These are phyloP conservation scores for Elaphomyces granulatus DNA, from an alignment of 495 filamentous ascomycete species.

Conservation along the genomic window DNA sequence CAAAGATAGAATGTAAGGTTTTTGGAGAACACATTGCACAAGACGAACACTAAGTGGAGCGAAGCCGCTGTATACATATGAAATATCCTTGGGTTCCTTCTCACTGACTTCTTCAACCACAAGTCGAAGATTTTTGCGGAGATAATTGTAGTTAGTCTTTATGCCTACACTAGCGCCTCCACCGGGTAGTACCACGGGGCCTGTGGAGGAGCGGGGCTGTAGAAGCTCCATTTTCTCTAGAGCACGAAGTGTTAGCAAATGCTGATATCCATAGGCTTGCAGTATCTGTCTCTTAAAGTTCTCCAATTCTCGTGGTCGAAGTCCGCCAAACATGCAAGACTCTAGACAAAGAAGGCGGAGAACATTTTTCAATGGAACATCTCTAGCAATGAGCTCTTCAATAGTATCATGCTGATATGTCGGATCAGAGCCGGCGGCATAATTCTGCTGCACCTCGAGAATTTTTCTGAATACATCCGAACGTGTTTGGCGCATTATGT, in stretches of 20 bases:
- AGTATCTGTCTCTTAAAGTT: slow-evolving; percentile 75
- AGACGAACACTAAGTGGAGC: slow-evolving; percentile 86
- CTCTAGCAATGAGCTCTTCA: slow-evolving; percentile 83
- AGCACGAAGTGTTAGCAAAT: slow-evolving; percentile 74
- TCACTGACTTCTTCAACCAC: slow-evolving; percentile 97
- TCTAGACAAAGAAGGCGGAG: slow-evolving; percentile 82
- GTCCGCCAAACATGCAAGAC: slow-evolving; percentile 75
- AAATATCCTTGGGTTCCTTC: slow-evolving; percentile 88
- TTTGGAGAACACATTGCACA: slow-evolving; percentile 91
- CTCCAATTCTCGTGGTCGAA: slow-evolving; percentile 77
- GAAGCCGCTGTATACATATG: slow-evolving; percentile 95
- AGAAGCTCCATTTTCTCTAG: slow-evolving; percentile 85
- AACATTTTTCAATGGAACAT: slow-evolving; percentile 60
- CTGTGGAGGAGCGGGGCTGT: slow-evolving; percentile 52
- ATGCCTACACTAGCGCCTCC: slow-evolving; percentile 39
- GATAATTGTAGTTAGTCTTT: slow-evolving; percentile 81
- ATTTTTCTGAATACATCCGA: slow-evolving; percentile 76
- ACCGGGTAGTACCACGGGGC: slow-evolving; percentile 53
- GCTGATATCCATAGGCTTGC: slow-evolving; percentile 90
- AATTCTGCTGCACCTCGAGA: slow-evolving; percentile 89
- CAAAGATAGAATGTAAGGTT: slow-evolving; percentile 61
- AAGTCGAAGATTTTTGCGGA: slow-evolving; percentile 71
- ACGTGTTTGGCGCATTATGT: slow-evolving; percentile 82
- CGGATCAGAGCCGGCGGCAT: slow-evolving; percentile 82
- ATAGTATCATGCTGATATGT: slow-evolving; percentile 78